These are phyloP conservation scores for Zelopaecilomyces penicillatus DNA, from an alignment of 2,329 filamentous ascomycete genomes.

Conservation along the genomic window DNA sequence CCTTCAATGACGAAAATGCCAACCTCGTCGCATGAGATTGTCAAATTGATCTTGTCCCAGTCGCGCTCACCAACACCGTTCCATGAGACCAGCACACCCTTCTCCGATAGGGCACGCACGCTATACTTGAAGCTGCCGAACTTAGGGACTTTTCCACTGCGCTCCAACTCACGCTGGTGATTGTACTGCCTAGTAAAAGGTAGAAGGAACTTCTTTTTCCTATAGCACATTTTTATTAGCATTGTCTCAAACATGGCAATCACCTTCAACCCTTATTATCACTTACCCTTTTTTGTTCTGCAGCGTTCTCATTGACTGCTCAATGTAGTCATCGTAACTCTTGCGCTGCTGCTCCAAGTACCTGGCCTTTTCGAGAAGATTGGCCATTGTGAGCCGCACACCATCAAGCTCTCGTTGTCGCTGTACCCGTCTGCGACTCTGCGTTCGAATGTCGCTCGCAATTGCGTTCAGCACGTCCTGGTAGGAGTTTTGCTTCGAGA, in stretches of 20 bases:
- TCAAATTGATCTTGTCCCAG: slow-evolving; percentile 88
- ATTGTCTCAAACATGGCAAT: background rate
- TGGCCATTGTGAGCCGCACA: slow-evolving; percentile 64
- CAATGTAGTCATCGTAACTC: slow-evolving; percentile 98
- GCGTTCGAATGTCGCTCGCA: slow-evolving; percentile 91
- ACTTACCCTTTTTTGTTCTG: slow-evolving; percentile 88
- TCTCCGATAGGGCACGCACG: slow-evolving; percentile 78
- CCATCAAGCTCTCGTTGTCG: slow-evolving; percentile 84
- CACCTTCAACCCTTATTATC: background rate
- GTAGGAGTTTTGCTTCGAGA: slow-evolving; percentile 85
- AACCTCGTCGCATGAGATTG: slow-evolving; percentile 88
- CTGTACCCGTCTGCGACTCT: slow-evolving; percentile 87
- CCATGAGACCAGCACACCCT: slow-evolving; percentile 92
- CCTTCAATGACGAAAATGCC: slow-evolving; percentile 92
- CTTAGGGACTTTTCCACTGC: slow-evolving; percentile 86
- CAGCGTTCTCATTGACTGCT: slow-evolving; percentile 93
- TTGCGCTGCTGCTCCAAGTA: slow-evolving; percentile 94
- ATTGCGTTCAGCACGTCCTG: slow-evolving; percentile 98
- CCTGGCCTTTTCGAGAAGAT: slow-evolving; percentile 75
- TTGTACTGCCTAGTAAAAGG: slow-evolving; percentile 99
- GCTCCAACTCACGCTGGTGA: slow-evolving; percentile 91
- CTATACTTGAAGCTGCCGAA: slow-evolving; percentile 98
- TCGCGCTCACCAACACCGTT: slow-evolving; percentile 71
- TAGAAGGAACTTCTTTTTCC: slow-evolving; percentile 86
- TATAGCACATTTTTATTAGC: slow-evolving; percentile 23